These are phyloP conservation scores for Umbelopsis sp. DNA, from an alignment of 371 early-diverging fungal species.

Conservation along the genomic window DNA sequence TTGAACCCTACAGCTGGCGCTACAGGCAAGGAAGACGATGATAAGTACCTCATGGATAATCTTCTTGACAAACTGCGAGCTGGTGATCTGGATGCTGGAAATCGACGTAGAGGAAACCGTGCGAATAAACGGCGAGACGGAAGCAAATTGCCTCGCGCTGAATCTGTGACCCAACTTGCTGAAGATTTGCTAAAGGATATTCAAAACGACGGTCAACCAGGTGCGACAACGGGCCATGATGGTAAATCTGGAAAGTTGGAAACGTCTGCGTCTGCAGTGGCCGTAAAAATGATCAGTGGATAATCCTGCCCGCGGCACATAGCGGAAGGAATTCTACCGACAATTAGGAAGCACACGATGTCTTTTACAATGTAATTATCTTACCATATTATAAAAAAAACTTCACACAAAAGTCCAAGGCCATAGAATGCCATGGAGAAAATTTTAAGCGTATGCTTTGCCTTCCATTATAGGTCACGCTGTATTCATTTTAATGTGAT, in stretches of 20 bases:
- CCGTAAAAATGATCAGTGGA: no score
- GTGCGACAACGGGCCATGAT: no score
- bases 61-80: conserved; percentile 77
- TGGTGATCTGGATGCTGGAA: conserved; percentile 67
- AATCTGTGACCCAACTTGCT: conserved; percentile 68
- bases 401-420: no score
- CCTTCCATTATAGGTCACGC: no score
- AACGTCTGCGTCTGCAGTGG: not conserved
- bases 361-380: no score
- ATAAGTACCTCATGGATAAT: conserved; percentile 84
- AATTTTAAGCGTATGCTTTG: no score
- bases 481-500: no score
- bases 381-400: no score
- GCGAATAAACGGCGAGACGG: conserved; percentile 28
- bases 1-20: conserved; percentile 29
- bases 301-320: no score
- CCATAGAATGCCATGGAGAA: no score
- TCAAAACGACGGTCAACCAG: conserved; percentile 39
- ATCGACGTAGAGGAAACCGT: conserved; percentile 53
- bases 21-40: conserved; percentile 59
- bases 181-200: conserved; percentile 74
- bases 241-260: not conserved
- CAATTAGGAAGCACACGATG: no score
- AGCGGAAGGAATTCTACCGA: no score
- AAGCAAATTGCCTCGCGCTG: conserved; percentile 59